Percentiles rank a stretch among this genome's conserved stretches.
These are phyloP conservation scores for Trypanosomatidae sp. DNA, from an alignment of 208 protist genomes.

Conservation along the genomic window DNA sequence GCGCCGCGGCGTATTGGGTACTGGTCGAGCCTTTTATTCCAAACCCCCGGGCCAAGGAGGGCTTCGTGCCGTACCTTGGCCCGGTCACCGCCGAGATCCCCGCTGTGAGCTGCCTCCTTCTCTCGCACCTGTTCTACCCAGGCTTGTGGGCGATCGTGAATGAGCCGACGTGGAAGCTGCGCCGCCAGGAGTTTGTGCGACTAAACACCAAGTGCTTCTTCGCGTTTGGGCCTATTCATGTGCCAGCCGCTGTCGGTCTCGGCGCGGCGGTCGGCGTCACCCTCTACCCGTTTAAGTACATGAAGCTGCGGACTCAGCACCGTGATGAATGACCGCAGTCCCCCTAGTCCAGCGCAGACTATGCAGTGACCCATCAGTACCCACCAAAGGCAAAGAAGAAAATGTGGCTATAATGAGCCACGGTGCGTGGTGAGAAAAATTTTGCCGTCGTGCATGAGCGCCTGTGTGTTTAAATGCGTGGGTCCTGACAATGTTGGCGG, in stretches of 20 bases:
- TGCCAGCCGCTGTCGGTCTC: conserved; percentile 42
- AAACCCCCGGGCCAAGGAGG: conserved; percentile 36
- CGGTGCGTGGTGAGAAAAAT: background rate
- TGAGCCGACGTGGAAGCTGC: conserved; percentile 52
- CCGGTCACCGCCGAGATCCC: conserved; percentile 61
- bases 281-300: conserved; percentile 62
- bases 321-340: background rate
- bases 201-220: conserved; percentile 67
- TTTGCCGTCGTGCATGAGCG: background rate
- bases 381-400: background rate
- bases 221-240: conserved; percentile 46
- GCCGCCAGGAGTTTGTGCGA: conserved; percentile 49
- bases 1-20: conserved; percentile 36
- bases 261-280: conserved; percentile 36
- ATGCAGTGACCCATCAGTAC: background rate
- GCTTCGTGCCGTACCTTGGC: conserved; percentile 64
- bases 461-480: background rate
- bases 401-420: background rate
- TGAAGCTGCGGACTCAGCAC: conserved; percentile 32
- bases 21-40: conserved; percentile 47
- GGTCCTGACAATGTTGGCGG: background rate
- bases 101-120: conserved; percentile 41
- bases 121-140: conserved; percentile 65
- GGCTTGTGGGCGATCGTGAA: conserved; percentile 68
- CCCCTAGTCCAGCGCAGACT: background rate